Percentiles rank a stretch among this genome's conserved stretches.
Conservation (phyloP, 108 stramenopile genomes). For the Cyclotella atomus region DNA sequence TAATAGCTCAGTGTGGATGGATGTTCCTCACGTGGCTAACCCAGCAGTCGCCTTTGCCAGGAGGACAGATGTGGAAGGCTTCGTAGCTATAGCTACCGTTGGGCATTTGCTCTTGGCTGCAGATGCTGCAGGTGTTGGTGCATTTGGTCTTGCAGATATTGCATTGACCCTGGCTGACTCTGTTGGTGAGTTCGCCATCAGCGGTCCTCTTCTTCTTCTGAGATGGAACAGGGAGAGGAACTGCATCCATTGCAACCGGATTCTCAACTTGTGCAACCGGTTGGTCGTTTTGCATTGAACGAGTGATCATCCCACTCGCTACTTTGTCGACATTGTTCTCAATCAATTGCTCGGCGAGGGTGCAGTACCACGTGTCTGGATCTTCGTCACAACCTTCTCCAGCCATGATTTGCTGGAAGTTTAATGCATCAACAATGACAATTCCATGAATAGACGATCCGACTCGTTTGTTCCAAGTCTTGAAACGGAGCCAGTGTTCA, state of each 20-base stretch:
- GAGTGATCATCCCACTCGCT: background rate
- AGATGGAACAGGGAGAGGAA: background rate
- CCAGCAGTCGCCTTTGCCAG: no score
- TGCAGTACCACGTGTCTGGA: background rate
- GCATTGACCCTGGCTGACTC: background rate
- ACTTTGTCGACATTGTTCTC: background rate
- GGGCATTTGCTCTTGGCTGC: background rate
- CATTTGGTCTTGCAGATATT: background rate
- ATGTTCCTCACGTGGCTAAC: no score
- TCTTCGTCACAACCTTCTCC: background rate
- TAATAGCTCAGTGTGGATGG: no score
- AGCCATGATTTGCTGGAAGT: background rate
- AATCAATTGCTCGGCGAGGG: background rate
- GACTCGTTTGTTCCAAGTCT: background rate
- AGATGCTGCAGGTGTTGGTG: background rate
- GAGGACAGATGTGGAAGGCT: background rate
- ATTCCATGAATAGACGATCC: background rate
- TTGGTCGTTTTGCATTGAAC: background rate
- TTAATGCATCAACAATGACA: background rate
- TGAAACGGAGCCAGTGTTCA: background rate
- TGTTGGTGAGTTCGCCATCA: background rate
- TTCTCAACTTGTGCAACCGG: background rate
- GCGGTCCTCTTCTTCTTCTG: background rate
- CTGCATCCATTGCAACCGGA: background rate
- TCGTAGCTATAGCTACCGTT: background rate